Base-by-base conservation (phyloP, 1,139 yeast genomes). In the Scheffersomyces illinoinensis region DNA sequence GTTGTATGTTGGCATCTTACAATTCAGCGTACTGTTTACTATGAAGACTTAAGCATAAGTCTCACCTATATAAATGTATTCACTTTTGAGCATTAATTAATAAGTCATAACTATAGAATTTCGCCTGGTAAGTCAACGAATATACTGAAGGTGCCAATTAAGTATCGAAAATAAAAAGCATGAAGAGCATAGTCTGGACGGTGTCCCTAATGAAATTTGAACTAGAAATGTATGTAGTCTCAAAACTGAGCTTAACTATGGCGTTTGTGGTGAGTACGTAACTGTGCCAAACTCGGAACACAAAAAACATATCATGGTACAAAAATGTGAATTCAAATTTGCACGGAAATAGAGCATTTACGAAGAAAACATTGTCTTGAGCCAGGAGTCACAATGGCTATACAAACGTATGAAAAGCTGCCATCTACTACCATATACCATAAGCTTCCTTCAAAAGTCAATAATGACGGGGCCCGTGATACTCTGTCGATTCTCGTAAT, bases 401-500 rank as follows among this genome's bases (percentile, higher is more conserved):
- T 48, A 3, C 17, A 48, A 48, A 48, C 51, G 10, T 48, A 48
- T 18, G 60, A 63, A 7, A 58, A 58, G 1, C 69, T 61, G 47
- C 77, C 78, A 3, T 60, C 64, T 19, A 76, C 81, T 0, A 69
- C 75, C 39, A 64, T 72, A 19, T 76, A 71, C 57, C 43, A 33
- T 33, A 33, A 33, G 43, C 43, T 33, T 33, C 43, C 43, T 33
- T 4, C 10, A 19, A 33, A 18, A 12, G 12, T 18, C 24, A 33
- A 50, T 19, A 20, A 50, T 12, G 24, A 24, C 21, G 4, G 19
- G 33, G 53, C 19, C 14, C 8, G 14, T 33, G 19, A 20, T 5
- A 50, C 53, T n/a, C 43, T 33, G 7, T 61, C 62, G 18, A 53
- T 64, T 5, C 55, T 87, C 47, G 74, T 85, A n/a, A 76, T 87